These are phyloP conservation scores for Chaetothyriales sp. DNA, from an alignment of 2,329 filamentous ascomycete species.

Conservation along the genomic window DNA sequence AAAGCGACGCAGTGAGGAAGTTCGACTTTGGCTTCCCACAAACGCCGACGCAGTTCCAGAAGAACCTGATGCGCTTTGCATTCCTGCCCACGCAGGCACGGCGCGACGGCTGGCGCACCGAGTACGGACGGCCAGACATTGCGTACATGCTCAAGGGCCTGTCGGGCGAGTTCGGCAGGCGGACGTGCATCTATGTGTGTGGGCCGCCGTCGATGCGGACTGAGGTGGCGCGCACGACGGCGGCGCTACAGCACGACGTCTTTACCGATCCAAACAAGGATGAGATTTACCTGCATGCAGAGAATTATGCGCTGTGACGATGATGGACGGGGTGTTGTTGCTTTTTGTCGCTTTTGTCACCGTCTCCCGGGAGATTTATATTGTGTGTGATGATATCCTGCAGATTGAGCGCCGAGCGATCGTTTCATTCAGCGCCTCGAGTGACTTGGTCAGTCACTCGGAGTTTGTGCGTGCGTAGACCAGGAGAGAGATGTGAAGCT, in stretches of 20 bases:
- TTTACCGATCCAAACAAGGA: slow-evolving; percentile 66
- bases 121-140: slow-evolving; percentile 81
- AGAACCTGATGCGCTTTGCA: slow-evolving; percentile 78
- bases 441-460: too few species aligned
- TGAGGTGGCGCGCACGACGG: slow-evolving; percentile 76
- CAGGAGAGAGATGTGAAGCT: too few species aligned
- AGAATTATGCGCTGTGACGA: slow-evolving; percentile 78
- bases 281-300: slow-evolving; percentile 86
- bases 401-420: too few species aligned
- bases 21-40: slow-evolving; percentile 71
- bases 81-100: slow-evolving; percentile 44
- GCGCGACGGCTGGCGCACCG: slow-evolving; percentile 70
- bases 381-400: too few species aligned
- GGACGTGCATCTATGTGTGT: slow-evolving; percentile 85
- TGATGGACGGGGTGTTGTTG: too few species aligned
- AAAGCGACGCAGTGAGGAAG: slow-evolving; percentile 22
- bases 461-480: too few species aligned
- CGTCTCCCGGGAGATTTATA: too few species aligned
- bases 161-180: slow-evolving; percentile 64
- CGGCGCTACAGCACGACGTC: slow-evolving; percentile 66
- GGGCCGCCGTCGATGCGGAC: slow-evolving; percentile 77
- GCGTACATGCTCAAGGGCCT: slow-evolving; percentile 75
- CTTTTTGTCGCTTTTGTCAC: too few species aligned
- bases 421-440: too few species aligned
- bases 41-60: slow-evolving; percentile 77